These are phyloP conservation scores for Trichoderma brevicompactum DNA, from an alignment of 2,329 filamentous ascomycete genomes.

Conservation along the genomic window DNA sequence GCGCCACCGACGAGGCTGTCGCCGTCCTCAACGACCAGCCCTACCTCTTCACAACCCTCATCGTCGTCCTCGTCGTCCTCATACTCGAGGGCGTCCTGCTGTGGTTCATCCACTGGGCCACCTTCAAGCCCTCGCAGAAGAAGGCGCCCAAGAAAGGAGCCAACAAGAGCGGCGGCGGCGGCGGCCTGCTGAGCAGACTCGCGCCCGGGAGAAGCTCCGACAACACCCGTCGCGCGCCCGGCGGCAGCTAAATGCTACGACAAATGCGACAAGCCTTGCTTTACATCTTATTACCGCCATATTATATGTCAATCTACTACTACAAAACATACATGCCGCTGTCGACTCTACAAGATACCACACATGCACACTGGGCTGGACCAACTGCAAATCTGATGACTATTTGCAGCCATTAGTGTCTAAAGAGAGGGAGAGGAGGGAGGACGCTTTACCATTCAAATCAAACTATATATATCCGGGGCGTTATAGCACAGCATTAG, in stretches of 20 bases:
- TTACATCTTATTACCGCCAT: not conserved
- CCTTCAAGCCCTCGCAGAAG: slow-evolving; percentile 63
- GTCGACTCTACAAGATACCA: slow-evolving; percentile 2
- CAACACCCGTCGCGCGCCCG: slow-evolving; percentile 12
- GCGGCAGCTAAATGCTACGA: slow-evolving; percentile 1
- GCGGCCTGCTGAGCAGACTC: slow-evolving; percentile 15
- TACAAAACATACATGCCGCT: not conserved
- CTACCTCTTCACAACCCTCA: slow-evolving; percentile 60
- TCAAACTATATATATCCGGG: not conserved
- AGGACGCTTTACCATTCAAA: not conserved
- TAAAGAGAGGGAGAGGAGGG: not conserved
- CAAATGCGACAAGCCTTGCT: not conserved
- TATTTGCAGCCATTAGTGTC: not conserved
- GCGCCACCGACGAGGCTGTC: slow-evolving; percentile 62
- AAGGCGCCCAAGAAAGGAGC: slow-evolving; percentile 48
- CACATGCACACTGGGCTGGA: not conserved
- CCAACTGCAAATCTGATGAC: not conserved
- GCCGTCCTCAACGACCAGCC: slow-evolving; percentile 66
- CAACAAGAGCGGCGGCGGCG: not conserved
- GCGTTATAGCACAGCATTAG: slow-evolving; percentile 17
- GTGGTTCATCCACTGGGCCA: slow-evolving; percentile 64
- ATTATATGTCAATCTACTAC: not conserved
- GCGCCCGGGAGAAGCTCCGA: not conserved
- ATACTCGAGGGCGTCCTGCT: slow-evolving; percentile 52
- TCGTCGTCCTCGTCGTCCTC: slow-evolving; percentile 57